Evolutionary conservation across 345 rosid species (phyloP).

Genomic region (Citrus hindsii): DNA sequence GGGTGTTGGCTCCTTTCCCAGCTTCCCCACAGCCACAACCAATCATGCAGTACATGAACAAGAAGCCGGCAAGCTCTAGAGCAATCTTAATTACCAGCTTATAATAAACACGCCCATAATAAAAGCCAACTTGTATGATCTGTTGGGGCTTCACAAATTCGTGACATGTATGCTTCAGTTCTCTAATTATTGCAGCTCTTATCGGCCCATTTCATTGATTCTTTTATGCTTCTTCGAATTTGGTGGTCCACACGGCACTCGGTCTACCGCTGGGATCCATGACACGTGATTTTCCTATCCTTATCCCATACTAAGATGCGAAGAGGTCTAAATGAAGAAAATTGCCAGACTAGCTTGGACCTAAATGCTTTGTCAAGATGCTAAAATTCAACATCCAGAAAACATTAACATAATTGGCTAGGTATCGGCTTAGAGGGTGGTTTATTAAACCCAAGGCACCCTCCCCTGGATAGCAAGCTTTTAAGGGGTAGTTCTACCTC

Average conservation of each 20-base stretch:
- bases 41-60: slow-evolving; percentile 7
- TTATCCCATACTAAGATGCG: not conserved
- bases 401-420: not conserved
- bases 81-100: too few species aligned
- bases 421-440: too few species aligned
- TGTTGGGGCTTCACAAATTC: slow-evolving; percentile 11
- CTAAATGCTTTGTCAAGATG: not conserved
- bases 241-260: slow-evolving; percentile 18
- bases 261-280: not conserved
- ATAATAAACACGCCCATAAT: not conserved
- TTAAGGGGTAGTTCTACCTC: too few species aligned
- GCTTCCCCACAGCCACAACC: slow-evolving; percentile 9
- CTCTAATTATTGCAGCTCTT: not conserved
- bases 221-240: not conserved
- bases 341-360: not conserved
- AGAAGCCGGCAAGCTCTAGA: not conserved
- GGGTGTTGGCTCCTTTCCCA: not conserved
- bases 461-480: too few species aligned
- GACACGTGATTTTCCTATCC: not conserved
- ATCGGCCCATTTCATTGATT: not conserved
- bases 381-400: not conserved
- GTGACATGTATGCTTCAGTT: slow-evolving; percentile 10
- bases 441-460: too few species aligned
- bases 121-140: slow-evolving; percentile 5
- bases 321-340: not conserved